Evolutionary conservation across 2,329 filamentous ascomycete species (phyloP), one percentile per base, ranked within the genome.

Genomic region (Talaromyces funiculosus): DNA sequence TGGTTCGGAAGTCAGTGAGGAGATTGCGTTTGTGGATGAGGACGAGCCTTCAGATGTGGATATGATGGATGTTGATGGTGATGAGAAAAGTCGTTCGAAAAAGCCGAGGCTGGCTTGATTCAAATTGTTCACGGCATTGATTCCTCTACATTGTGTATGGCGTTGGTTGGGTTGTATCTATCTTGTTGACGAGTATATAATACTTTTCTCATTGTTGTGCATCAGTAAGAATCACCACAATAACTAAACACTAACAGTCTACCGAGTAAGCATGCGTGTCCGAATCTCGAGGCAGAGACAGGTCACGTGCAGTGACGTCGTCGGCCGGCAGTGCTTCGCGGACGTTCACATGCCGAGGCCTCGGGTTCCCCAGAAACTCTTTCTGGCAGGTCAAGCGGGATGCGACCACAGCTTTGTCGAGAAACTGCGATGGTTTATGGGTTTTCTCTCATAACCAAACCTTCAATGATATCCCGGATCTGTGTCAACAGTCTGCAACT

Each of bases 51-150:
- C 58, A n/a, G 78, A 79, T 62, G 75, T 70, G 43, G 80, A 82
- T 56, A 81, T 77, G 61, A 80, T 79, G 66, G 77, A 80, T 61
- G 75, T 74, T 59, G 75, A 77, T 64, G 73, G 26, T 45, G 60
- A 31, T 40, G 55, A 54, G 10, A 53, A 57, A 29, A 40, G 47
- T 24, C 60, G 60, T 35, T 58, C 55, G 29, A 61, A 61, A 47
- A 61, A 60, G 53, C 56, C 24, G 20, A 55, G 53, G 20, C 40
- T 61, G 43, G 53, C 59, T 24, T 61, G 53, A 57, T 42, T 29
- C 8, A 38, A 22, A 26, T 16, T 47, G 14, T 18, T 22, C 54
- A 18, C n/a, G 42, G 33, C 33, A n/a, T 54, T 40, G n/a, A 35
- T 29, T 7, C 8, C 22, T 18, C 35, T 55, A 53, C 47, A 47